Percentiles rank a stretch among this genome's conserved stretches.
Evolutionary conservation across 345 rosid species (phyloP).

Genomic region (Camelina neglecta): DNA sequence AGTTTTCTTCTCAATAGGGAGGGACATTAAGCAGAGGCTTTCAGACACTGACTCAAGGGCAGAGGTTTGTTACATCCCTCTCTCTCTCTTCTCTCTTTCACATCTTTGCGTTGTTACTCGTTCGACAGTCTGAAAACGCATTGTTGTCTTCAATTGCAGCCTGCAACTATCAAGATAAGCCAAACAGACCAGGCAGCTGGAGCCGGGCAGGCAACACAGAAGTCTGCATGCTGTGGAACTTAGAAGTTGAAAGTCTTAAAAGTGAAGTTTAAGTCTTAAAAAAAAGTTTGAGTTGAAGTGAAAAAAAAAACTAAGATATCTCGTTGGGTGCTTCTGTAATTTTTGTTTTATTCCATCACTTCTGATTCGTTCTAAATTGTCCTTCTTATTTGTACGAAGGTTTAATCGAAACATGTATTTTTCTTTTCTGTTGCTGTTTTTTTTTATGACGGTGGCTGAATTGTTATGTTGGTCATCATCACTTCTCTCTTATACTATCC

Average conservation of each 20-base stretch:
- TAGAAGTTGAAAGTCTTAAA: conserved; percentile 13
- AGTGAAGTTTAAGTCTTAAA: conserved; percentile 14
- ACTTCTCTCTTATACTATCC: not conserved
- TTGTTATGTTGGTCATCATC: conserved; percentile 14
- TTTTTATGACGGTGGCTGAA: conserved; percentile 14
- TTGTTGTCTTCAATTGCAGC: conserved; percentile 29
- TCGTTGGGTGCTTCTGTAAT: conserved; percentile 40
- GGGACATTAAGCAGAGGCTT: conserved; percentile 93
- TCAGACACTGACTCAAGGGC: conserved; percentile 76
- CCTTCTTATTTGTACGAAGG: conserved; percentile 42
- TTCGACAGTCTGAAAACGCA: not conserved
- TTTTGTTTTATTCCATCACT: conserved; percentile 25
- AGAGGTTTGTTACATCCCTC: conserved; percentile 56
- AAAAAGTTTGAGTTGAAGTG: conserved; percentile 18
- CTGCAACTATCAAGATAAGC: conserved; percentile 46
- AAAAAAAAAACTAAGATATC: conserved; percentile 22
- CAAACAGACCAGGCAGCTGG: conserved; percentile 47
- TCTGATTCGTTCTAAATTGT: conserved; percentile 29
- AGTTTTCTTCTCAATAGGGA: conserved; percentile 94
- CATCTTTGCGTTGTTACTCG: conserved; percentile 14
- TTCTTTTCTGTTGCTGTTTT: conserved; percentile 28
- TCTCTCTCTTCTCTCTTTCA: not conserved
- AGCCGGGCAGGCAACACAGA: conserved; percentile 47
- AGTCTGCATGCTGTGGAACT: conserved; percentile 47
- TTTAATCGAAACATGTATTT: conserved; percentile 30